Conservation (phyloP, 768 basidiomycete species). For the Paxillus rubicundulus region DNA sequence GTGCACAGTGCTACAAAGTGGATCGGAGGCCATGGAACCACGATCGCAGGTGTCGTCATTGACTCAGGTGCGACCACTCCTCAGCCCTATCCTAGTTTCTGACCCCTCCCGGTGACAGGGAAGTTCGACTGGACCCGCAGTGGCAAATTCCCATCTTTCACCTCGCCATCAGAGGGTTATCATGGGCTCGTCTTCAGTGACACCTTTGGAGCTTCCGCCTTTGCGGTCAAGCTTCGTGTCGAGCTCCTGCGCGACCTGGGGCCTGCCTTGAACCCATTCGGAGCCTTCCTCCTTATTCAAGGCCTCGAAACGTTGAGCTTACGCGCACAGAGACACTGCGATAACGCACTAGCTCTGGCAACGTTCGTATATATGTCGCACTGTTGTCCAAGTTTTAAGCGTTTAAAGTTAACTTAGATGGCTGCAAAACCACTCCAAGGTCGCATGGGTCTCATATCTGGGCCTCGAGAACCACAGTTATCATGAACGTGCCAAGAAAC, state of each 20-base stretch:
- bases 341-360: conserved; percentile 56
- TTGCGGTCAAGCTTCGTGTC: conserved; percentile 49
- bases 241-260: conserved; percentile 56
- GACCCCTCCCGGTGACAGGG: conserved; percentile 32
- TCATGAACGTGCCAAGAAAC: conserved; percentile 53
- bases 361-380: conserved; percentile 20
- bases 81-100: neutral
- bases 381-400: too few relatives aligned
- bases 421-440: conserved; percentile 61
- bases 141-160: conserved; percentile 56
- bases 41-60: conserved; percentile 60
- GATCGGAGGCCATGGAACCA: conserved; percentile 69
- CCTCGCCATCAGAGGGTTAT: conserved; percentile 54
- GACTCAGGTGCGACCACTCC: conserved; percentile 45
- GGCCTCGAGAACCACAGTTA: conserved; percentile 64
- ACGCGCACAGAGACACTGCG: conserved; percentile 54
- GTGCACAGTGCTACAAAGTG: conserved; percentile 65
- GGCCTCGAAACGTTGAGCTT: conserved; percentile 64
- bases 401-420: conserved; percentile 29
- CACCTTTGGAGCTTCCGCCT: conserved; percentile 50
- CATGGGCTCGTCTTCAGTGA: conserved; percentile 52
- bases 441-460: conserved; percentile 78
- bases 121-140: conserved; percentile 56
- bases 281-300: conserved; percentile 55
- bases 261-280: conserved; percentile 52